Conservation (phyloP, 2,329 filamentous ascomycete species). For the Aspergillus sp. region DNA sequence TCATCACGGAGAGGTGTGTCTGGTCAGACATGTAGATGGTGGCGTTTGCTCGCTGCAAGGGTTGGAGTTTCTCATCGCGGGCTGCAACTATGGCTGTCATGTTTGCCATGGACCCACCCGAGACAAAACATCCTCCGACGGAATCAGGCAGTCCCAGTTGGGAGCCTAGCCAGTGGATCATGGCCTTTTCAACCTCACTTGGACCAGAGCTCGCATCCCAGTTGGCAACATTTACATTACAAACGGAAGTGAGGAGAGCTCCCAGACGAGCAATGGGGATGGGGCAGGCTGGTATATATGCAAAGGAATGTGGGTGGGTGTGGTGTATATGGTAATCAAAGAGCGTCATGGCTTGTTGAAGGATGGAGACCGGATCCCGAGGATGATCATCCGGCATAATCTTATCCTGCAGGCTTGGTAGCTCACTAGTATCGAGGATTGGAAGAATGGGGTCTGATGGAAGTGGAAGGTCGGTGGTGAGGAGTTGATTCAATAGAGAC, state of each 20-base stretch:
- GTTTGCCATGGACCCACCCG: constrained; percentile 27
- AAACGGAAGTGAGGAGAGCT: neutral
- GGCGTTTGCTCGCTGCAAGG: neutral
- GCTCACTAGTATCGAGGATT: neutral
- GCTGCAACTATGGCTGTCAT: constrained; percentile 22
- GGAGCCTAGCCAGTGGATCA: constrained; percentile 20
- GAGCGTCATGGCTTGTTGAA: neutral
- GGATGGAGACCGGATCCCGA: neutral
- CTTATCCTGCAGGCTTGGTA: neutral
- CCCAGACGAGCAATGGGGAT: neutral
- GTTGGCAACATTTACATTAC: neutral
- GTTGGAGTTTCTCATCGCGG: constrained; percentile 18
- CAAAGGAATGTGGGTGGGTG: neutral
- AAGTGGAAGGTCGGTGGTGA: neutral
- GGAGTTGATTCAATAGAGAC: neutral
- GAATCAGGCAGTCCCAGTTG: constrained; percentile 15
- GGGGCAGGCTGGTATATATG: neutral
- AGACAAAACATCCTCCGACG: constrained; percentile 22
- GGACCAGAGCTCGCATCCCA: constrained; percentile 13
- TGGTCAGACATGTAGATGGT: constrained; percentile 23
- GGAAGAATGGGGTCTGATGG: neutral
- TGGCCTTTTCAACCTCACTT: constrained; percentile 13
- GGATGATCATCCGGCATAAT: neutral
- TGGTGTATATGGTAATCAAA: neutral
- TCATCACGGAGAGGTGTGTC: constrained; percentile 19